Evolutionary conservation across 805 yeast genomes (phyloP).

Genomic region (Dipodascopsis tothii): DNA sequence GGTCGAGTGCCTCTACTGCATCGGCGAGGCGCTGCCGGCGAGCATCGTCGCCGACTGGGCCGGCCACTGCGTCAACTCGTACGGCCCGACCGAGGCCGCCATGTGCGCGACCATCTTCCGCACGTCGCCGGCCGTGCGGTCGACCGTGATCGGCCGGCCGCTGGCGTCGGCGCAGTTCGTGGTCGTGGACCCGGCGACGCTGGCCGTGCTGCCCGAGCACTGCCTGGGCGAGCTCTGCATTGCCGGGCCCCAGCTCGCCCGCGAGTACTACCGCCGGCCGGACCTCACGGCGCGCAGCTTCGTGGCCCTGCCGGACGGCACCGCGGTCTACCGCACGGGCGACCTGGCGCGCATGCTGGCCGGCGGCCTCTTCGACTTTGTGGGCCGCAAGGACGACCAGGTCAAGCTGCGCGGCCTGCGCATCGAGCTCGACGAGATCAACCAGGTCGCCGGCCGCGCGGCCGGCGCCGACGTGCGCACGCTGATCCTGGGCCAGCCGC

Average conservation of each 20-base stretch:
- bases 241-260: constrained; percentile 28
- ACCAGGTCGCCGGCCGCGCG: constrained; percentile 12
- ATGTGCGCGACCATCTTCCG: constrained; percentile 20
- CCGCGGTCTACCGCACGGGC: constrained; percentile 23
- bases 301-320: constrained; percentile 5
- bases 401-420: constrained; percentile 27
- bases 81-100: constrained; percentile 26
- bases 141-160: constrained; percentile 21
- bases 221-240: constrained; percentile 27
- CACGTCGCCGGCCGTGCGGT: constrained; percentile 2
- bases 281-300: constrained; percentile 21
- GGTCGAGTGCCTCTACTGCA: constrained; percentile 23
- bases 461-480: constrained; percentile 1
- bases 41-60: constrained; percentile 21
- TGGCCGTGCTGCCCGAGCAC: constrained; percentile 18
- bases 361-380: constrained; percentile 23
- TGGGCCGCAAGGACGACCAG: constrained; percentile 27
- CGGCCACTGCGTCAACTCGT: constrained; percentile 21
- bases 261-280: constrained; percentile 12
- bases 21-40: constrained; percentile 24
- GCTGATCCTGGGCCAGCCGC: constrained; percentile 1
- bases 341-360: constrained; percentile 23
- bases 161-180: constrained; percentile 16
- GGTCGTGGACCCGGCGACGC: constrained; percentile 8
- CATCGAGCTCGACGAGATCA: constrained; percentile 26